These are phyloP conservation scores for Trichocladium uniseriatum DNA, from an alignment of 495 filamentous ascomycete species.

Conservation along the genomic window DNA sequence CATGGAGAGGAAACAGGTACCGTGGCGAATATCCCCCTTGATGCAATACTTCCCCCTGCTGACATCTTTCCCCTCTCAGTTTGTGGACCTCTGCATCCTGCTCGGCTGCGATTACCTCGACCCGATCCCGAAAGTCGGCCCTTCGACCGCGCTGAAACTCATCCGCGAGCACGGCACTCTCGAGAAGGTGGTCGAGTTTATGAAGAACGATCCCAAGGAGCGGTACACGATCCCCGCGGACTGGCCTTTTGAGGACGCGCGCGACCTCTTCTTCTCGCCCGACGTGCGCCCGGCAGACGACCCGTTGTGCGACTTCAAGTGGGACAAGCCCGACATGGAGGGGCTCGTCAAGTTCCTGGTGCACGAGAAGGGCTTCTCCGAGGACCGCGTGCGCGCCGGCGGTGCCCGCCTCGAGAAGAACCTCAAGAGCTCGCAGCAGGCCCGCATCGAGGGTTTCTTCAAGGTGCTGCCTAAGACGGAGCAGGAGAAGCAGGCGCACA, in stretches of 20 bases:
- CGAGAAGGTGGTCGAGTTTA: slow-evolving; percentile 73
- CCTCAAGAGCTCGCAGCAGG: slow-evolving; percentile 79
- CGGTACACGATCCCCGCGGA: slow-evolving; percentile 80
- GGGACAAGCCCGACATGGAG: slow-evolving; percentile 86
- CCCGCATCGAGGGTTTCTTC: slow-evolving; percentile 94
- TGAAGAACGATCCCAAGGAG: slow-evolving; percentile 63
- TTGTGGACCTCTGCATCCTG: slow-evolving; percentile 95
- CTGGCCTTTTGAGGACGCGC: slow-evolving; percentile 89
- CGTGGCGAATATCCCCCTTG: not conserved
- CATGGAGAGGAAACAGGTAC: slow-evolving; percentile 76
- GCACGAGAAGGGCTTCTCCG: slow-evolving; percentile 89
- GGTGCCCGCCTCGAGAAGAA: slow-evolving; percentile 75
- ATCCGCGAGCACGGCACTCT: slow-evolving; percentile 84
- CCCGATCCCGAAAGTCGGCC: slow-evolving; percentile 87
- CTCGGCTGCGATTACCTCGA: slow-evolving; percentile 98
- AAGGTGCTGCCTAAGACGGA: slow-evolving; percentile 84
- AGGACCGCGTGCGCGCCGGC: slow-evolving; percentile 76
- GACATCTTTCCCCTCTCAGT: slow-evolving; percentile 39
- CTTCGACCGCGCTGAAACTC: slow-evolving; percentile 79
- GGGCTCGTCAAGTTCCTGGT: slow-evolving; percentile 83
- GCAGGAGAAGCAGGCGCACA: slow-evolving; percentile 68
- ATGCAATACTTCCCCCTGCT: not conserved
- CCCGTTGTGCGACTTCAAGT: slow-evolving; percentile 90
- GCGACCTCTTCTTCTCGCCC: slow-evolving; percentile 80
- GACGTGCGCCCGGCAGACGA: slow-evolving; percentile 81